Evolutionary conservation across 176 grass and related monocot genomes (phyloP), one percentile per base, ranked within the genome.

Genomic region (Ampelocalamus luodianensis): DNA sequence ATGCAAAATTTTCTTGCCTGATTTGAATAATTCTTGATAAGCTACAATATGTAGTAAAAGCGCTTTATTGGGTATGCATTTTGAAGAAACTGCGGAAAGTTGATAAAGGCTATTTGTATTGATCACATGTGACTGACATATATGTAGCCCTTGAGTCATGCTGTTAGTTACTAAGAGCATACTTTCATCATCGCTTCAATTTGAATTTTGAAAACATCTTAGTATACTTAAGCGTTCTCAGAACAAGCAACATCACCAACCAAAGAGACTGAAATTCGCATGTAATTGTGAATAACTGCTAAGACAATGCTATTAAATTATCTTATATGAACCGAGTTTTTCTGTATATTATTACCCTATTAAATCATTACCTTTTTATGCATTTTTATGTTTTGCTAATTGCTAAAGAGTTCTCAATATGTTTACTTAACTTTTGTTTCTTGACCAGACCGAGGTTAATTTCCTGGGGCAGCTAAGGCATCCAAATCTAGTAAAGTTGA

Each of bases 401-500:
- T 22, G 16, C 27, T 32, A 48, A 46, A 34, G 68, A 23, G 18
- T 65, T 72, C 20, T 20, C 3, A 37, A 20, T 79, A 4, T 15
- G 7, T 64, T 58, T 20, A 56, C 29, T 71, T 59, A 48, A 88
- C 7, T 77, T 34, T 73, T 66, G 17, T 68, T 55, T 85, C 64
- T 84, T 90, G 61, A 42, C 26, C 85, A 98, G 95, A 98, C 95
- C 0, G 95, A 98, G 68, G 95, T 98, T 86, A 98, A 92, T 49
- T 98, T 95, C 85, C 83, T 98, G 87, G 95, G 95, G 50, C 95
- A 98, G 48, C 81, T 98, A 68, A 91, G 95, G 85, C 95, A 98
- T 95, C 95, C 89, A 78, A 98, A 98, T 92, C 79, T 98, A 74
- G 95, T 98, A 49, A 98, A 98, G 84, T 92, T 98, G 78, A 98